phyloP scores from a whole-genome alignment of 2,329 filamentous ascomycete genomes.

The Nothomitra cinnamomea region DNA sequence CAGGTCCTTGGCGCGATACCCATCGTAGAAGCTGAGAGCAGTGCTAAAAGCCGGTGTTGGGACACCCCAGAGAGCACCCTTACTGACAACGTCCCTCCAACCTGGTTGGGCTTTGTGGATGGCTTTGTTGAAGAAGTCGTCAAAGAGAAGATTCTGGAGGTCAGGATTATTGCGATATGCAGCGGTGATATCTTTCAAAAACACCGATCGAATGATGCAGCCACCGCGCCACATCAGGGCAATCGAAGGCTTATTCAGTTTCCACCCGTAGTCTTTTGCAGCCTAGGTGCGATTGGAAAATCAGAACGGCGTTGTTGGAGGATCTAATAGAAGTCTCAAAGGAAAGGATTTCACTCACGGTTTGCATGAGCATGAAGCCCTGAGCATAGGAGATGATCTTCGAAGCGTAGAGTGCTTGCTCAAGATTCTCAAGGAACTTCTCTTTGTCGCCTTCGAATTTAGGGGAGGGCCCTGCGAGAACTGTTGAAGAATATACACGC shows the following conservation, averaged over 20 bases:
- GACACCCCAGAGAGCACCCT: slow-evolving; percentile 85
- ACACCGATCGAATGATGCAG: slow-evolving; percentile 99
- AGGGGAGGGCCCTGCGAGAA: slow-evolving; percentile 61
- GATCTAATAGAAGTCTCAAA: background rate
- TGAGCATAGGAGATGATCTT: slow-evolving; percentile 99
- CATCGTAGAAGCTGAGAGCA: slow-evolving; percentile 95
- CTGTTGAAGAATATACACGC: slow-evolving; percentile 63
- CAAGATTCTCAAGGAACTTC: slow-evolving; percentile 88
- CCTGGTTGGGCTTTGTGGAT: slow-evolving; percentile 91
- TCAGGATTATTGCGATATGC: slow-evolving; percentile 91
- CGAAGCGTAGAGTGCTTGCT: slow-evolving; percentile 96
- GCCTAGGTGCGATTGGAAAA: slow-evolving; percentile 37
- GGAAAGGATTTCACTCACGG: slow-evolving; percentile 38
- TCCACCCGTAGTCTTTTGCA: slow-evolving; percentile 91
- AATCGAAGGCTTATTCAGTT: slow-evolving; percentile 99
- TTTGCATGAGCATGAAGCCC: slow-evolving; percentile 99
- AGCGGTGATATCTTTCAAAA: slow-evolving; percentile 98
- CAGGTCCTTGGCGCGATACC: slow-evolving; percentile 91
- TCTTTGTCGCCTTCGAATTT: slow-evolving; percentile 81
- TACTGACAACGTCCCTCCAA: slow-evolving; percentile 82
- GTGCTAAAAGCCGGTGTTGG: slow-evolving; percentile 94
- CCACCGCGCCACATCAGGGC: slow-evolving; percentile 99
- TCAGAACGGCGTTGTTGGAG: slow-evolving; percentile 2
- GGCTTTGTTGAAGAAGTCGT: slow-evolving; percentile 99
- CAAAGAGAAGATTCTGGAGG: slow-evolving; percentile 94